A percentile compares a stretch with the other conserved stretches of the same genome.
Evolutionary conservation across 169 alveolate species (phyloP).

Genomic region (Perkinsus olseni): DNA sequence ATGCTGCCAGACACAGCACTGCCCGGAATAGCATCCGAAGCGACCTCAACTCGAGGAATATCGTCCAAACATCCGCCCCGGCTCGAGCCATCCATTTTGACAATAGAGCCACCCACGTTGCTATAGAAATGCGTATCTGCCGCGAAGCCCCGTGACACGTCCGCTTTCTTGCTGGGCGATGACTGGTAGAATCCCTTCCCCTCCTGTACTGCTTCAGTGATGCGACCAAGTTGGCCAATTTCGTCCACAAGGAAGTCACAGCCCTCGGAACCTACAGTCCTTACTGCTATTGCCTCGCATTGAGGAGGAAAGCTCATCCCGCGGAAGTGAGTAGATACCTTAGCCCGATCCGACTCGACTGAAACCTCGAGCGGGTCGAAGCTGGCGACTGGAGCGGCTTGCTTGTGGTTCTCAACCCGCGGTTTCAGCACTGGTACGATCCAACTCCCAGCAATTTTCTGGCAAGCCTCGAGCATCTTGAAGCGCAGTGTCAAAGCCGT

Average conservation of each 20-base stretch:
- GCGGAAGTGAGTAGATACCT: neutral
- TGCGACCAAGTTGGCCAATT: neutral
- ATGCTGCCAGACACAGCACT: neutral
- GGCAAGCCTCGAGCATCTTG: neutral
- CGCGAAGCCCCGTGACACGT: neutral
- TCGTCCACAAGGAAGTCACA: neutral
- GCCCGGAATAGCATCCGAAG: neutral
- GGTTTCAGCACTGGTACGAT: neutral
- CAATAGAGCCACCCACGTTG: constrained; percentile 4
- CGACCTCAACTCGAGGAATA: neutral
- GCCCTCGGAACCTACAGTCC: neutral
- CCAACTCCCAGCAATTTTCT: neutral
- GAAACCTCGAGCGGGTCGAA: neutral
- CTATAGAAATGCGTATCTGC: constrained; percentile 8
- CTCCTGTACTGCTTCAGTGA: neutral
- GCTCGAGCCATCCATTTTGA: neutral
- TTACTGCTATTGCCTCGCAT: neutral
- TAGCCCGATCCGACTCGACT: neutral
- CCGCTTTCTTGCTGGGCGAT: neutral
- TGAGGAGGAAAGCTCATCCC: neutral
- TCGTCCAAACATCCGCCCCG: neutral
- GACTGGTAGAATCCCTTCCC: neutral
- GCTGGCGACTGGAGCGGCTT: no score
- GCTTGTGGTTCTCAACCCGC: neutral
- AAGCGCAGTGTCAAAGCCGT: neutral